Evolutionary conservation across 305 asterid genomes (phyloP), one percentile per base, ranked within the genome.

Genomic region (Fraxinus nigra): DNA sequence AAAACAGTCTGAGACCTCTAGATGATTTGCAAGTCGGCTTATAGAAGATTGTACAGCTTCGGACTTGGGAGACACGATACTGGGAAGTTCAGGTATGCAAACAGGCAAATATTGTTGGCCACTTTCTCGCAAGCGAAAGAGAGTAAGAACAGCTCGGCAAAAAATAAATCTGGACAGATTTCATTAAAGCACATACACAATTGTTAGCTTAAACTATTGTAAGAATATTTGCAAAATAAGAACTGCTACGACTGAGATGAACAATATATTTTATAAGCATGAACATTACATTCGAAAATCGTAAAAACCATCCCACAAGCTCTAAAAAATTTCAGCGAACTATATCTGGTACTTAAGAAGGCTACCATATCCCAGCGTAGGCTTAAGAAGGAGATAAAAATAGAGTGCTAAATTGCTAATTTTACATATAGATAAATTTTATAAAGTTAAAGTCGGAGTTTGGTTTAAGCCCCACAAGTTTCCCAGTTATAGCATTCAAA

Each of bases 51-150:
- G 89, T 81, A 95, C 95, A 8, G 90, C 90, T 83, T 87, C 89
- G 77, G 96, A 94, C 81, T 86, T 72, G 28, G 90, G 91, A 72
- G 93, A 87, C 46, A 95, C 83, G 28, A 92, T 84, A 67, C 83
- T 75, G 28, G 99, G 99, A 83, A 96, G 92, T 77, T 93, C 93
- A 5, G 99, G 99, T 78, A 92, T 78, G 88, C 99, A 96, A 80
- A 89, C 84, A 13, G 99, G 99, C 48, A 92, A 63, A 87, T 83
- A 87, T 28, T 87, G 88, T 59, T 91, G 89, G 7, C 84, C 88
- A n/a, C 85, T 85, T 75, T 89, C 95, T 46, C 88, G 87, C 40
- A 84, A 46, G 87, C 90, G 74, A 84, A 93, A 93, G 74, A 89
- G 88, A 40, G 95, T 56, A 48, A 96, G 92, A 81, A 86, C 98